Base-by-base conservation (phyloP, 2,329 filamentous ascomycete species). In the Colletotrichum siamense region DNA sequence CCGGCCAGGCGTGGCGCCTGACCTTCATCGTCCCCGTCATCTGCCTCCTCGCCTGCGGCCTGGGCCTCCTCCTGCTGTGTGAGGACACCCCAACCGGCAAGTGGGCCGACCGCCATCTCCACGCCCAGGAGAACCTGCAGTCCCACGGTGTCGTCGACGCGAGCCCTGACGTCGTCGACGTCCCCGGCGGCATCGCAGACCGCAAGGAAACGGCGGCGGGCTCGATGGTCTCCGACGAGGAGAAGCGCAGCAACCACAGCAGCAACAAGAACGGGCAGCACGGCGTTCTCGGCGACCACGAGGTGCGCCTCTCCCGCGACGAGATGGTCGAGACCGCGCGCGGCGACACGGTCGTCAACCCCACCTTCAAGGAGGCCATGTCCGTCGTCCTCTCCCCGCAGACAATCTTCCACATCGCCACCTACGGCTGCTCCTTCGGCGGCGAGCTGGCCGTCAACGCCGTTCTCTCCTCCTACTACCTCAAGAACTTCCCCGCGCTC, bases 11-110 rank as follows among this genome's bases (percentile, higher is more conserved):
- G 4, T 98, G 96, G 96, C 91, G 96, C 30, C 91, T 98, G 2
- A 91, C 95, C 4, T 98, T 98, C 82, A 87, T 98, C 77, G 94
- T 98, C 8, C 96, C 96, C 0, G 94, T 97, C 76, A 91, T 96
- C 79, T 90, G 96, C 79, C 94, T 96, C 82, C 88, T 93, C 15
- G 81, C 84, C 28, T 91, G 92, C 8, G 94, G 93, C 15, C 80
- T 94, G n/a, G 86, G 88, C 18, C 93, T 98, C 86, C 84, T 98
- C 5, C 82, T 95, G 28, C 86, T 95, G 16, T 96, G 95, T 81
- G 92, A 94, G 3, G 96, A 98, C 81, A 96, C 95, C 0, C 96
- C 96, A 0, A 94, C 92, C 1, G 96, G 96, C 39, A 92, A 92
- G 78, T 98, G 96, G 96, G 90, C 91, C 8, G 93, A 96, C 52